Evolutionary conservation across 179 eudicot species (phyloP).

Genomic region (Patellifolia procumbens): DNA sequence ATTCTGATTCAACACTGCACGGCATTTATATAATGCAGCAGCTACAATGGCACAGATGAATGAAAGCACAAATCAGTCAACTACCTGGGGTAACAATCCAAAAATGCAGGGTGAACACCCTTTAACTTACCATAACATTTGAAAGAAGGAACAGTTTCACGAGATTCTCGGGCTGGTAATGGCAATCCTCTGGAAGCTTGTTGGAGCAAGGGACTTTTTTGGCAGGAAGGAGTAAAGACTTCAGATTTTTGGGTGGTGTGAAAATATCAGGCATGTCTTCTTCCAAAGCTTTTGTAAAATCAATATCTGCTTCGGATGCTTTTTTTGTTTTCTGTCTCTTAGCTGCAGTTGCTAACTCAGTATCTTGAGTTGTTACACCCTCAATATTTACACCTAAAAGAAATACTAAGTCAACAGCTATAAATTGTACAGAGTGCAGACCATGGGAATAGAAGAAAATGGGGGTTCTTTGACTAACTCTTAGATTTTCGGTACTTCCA

Average conservation of each 20-base stretch:
- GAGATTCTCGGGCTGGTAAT: constrained; percentile 96
- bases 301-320: constrained; percentile 61
- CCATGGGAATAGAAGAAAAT: not conserved
- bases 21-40: not conserved
- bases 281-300: constrained; percentile 58
- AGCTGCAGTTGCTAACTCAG: constrained; percentile 35
- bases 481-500: constrained; percentile 83
- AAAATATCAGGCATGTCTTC: constrained; percentile 52
- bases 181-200: constrained; percentile 96
- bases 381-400: constrained; percentile 45
- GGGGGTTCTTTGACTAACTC: constrained; percentile 39
- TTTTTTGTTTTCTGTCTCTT: constrained; percentile 60
- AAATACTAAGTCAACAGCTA: constrained; percentile 16
- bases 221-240: constrained; percentile 71
- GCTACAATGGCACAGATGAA: not conserved
- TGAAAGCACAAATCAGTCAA: not conserved
- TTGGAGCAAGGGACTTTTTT: constrained; percentile 62
- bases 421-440: constrained; percentile 7
- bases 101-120: not conserved
- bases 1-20: not conserved
- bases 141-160: constrained; percentile 90
- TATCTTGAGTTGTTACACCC: constrained; percentile 36
- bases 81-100: not conserved
- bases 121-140: constrained; percentile 62
- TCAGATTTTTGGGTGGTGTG: constrained; percentile 83